Evolutionary conservation across 148 eudicot species (phyloP).

Genomic region (Rhododendron williamsianum): DNA sequence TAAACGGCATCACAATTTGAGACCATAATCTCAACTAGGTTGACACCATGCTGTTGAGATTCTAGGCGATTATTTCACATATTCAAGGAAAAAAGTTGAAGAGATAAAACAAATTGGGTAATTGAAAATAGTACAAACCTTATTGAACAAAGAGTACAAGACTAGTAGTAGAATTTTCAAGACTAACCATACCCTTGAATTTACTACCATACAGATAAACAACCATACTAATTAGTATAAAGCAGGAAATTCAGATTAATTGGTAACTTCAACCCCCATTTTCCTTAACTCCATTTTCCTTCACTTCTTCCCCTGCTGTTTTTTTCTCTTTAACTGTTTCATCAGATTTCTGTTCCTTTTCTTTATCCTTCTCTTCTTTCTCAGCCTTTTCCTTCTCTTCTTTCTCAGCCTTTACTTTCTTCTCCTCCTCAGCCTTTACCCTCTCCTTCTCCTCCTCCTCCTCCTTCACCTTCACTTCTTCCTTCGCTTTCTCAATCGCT

Average conservation of each 20-base stretch:
- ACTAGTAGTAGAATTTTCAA: too few relatives aligned
- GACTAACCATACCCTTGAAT: too few relatives aligned
- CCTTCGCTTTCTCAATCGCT: conserved; percentile 22
- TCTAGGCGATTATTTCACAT: too few relatives aligned
- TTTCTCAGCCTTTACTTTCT: background rate
- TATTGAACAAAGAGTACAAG: too few relatives aligned
- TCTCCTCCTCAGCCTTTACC: background rate
- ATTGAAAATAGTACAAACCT: too few relatives aligned
- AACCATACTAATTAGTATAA: too few relatives aligned
- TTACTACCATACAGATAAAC: too few relatives aligned
- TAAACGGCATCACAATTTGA: too few relatives aligned
- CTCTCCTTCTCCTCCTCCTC: conserved; percentile 24
- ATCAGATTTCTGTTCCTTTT: background rate
- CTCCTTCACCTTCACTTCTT: conserved; percentile 18
- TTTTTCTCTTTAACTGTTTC: background rate
- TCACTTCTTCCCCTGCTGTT: background rate
- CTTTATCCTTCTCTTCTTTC: background rate
- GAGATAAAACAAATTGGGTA: too few relatives aligned
- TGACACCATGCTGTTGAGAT: too few relatives aligned
- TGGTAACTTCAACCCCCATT: background rate
- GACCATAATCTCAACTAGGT: too few relatives aligned
- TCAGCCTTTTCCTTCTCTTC: conserved; percentile 10
- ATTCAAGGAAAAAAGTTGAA: too few relatives aligned
- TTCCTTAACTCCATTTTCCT: background rate
- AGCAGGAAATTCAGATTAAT: background rate